Base-by-base conservation (phyloP, 2,329 filamentous ascomycete genomes). In the Ophiosphaerella korrae region DNA sequence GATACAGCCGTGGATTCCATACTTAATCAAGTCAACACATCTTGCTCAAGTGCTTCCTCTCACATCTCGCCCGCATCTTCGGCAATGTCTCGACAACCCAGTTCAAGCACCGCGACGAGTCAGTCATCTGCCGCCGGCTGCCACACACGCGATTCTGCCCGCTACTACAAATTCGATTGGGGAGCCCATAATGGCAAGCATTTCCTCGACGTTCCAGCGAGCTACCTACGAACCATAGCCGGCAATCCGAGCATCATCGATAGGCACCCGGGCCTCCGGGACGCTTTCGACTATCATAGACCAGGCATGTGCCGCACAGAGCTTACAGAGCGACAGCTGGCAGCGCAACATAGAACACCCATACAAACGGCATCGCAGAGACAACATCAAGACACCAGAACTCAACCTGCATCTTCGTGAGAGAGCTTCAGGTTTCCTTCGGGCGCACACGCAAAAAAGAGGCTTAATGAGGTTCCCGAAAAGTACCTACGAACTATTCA, bases 271-370 rank as follows among this genome's bases (percentile, higher is more conserved):
- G 60, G 58, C 16, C 32, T 64, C 8, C 47, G 53, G 21, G 62
- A 64, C 21, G 63, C 63, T 11, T 65, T 63, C 31, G 63, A 66
- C n/a, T 60, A 58, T 44, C 52, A 62, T 42, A 57, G 57, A 14
- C 62, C 63, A 21, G 58, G 58, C 5, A 45, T 60, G 42, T 53
- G 57, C 29, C 51, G 56, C 29, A 50, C 44, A 11, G 48, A 29
- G 5, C 41, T 50, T 33, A 39, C 36, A 18, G 12, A 29, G 8
- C 36, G 42, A 11, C 35, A 48, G 29, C 29, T 48, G 12, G 36
- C 58, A 39, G 33, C 42, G 1, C 47, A 42, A 23, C 41, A 49
- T 29, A 14, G 18, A 26, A 18, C 14, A 18, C 24, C 36, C 3
- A 26, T 49, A 7, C 36, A 48, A 33, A 33, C 39, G 9, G 12